Evolutionary conservation across 2,329 filamentous ascomycete genomes (phyloP), one percentile per base, ranked within the genome.

Genomic region (Microthyrium microscopicum): DNA sequence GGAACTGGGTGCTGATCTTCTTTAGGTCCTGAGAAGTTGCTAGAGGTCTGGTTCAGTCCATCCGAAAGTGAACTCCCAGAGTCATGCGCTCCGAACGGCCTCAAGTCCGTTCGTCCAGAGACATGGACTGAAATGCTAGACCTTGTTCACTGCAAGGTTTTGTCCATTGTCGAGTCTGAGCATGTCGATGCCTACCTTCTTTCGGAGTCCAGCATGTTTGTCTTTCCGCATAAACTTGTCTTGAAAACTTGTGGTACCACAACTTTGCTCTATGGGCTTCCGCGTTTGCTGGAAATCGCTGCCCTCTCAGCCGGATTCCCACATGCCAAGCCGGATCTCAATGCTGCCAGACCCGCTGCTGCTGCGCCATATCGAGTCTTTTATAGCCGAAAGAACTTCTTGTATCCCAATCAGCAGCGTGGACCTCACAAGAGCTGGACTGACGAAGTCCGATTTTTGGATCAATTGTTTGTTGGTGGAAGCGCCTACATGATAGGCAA

Each of bases 401-500:
- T 95, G 45, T 94, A 91, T 54, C 89, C 89, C 2, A 81, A 94
- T 51, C 82, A 83, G 56, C 89, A 98, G 61, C 80, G 72, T 37
- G 85, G 85, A 5, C 89, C 89, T 35, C 89, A 98, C 58, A 78
- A 84, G 41, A 95, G 85, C 73, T 98, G 89, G 89, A 79, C 84
- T 45, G 79, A 94, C 52, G 89, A 98, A 55, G 87, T 95, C 49
- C 78, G 77, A 47, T 92, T 77, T 47, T 68, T 98, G 41, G 89
- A 98, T 58, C 77, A 80, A 52, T 81, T 85, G 56, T 94, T 98
- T 53, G 66, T 79, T 40, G 77, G 81, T 36, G 89, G 89, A 35
- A 95, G 87, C 55, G 89, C 89, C 32, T 98, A 98, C 57, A 93
- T 95, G 85, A 91, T 98, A 43, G 89, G 89, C 50, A 95, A 94